These are phyloP conservation scores for Paramecium pentaurelia DNA, from an alignment of 73 alveolate species.

Conservation along the genomic window DNA sequence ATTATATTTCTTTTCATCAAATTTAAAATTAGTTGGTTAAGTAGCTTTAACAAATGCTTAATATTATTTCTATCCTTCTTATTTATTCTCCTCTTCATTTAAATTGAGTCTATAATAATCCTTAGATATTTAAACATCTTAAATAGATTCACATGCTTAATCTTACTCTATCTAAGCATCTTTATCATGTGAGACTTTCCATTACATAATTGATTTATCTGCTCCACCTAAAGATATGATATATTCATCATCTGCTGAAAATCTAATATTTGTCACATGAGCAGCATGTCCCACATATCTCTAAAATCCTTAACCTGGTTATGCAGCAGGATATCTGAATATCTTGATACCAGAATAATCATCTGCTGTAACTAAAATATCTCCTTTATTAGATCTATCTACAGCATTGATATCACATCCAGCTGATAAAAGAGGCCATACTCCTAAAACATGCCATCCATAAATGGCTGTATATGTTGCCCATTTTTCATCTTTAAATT, in stretches of 20 bases:
- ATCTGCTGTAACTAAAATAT: slow-evolving; percentile 96
- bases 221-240: slow-evolving; percentile 96
- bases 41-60: slow-evolving; percentile 78
- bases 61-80: slow-evolving; percentile 59
- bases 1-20: slow-evolving; percentile 17
- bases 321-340: slow-evolving; percentile 91
- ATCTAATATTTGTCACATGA: slow-evolving; percentile 92
- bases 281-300: slow-evolving; percentile 79
- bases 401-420: slow-evolving; percentile 95
- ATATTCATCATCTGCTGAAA: slow-evolving; percentile 75
- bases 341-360: slow-evolving; percentile 95
- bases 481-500: slow-evolving; percentile 88
- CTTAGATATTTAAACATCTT: background rate
- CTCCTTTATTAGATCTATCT: slow-evolving; percentile 84
- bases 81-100: background rate
- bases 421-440: slow-evolving; percentile 96
- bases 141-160: background rate
- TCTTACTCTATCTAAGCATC: slow-evolving; percentile 52
- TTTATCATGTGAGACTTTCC: slow-evolving; percentile 74
- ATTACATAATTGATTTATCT: slow-evolving; percentile 92
- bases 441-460: slow-evolving; percentile 98
- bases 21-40: slow-evolving; percentile 41
- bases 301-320: slow-evolving; percentile 78
- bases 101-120: background rate
- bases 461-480: slow-evolving; percentile 71